Evolutionary conservation across 2,329 filamentous ascomycete species (phyloP), one percentile per base, ranked within the genome.

Genomic region (Penicillium freii): DNA sequence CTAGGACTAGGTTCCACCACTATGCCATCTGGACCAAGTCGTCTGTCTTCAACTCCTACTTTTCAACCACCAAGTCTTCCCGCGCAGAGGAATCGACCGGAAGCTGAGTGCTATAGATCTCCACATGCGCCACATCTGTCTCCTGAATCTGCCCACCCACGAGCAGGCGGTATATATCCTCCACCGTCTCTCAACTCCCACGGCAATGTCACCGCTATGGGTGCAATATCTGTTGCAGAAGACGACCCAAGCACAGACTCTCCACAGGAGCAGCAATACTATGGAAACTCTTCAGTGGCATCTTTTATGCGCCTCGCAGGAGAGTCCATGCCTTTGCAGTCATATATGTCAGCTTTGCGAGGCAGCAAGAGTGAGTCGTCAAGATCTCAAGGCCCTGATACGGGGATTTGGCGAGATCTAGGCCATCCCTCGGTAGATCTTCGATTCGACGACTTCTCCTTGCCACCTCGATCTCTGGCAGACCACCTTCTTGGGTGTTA

Each of bases 401-500:
- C 38, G 15, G 59, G 54, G 13, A 55, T 58, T 21, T 61, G 47
- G 54, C 59, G 56, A 46, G 52, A 58, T 58, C 19, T 46, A 44
- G 55, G 52, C 60, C 48, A 55, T 57, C 44, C 51, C 54, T 56
- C 48, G 11, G 51, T 60, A 6, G 62, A 58, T 15, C 65, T 66
- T 42, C 56, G 61, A 34, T 62, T 69, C 11, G 67, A 71, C 19
- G 69, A 75, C 11, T 77, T 75, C 38, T 57, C 65, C 1, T 66
- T 80, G 0, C 78, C 78, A 0, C 75, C 78, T 1, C 73, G 78
- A 1, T 57, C 67, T 2, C 56, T 80, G 7, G 75, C 76, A 36
- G 77, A 80, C 58, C 72, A 77, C 38, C 66, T 80, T 1, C 40
- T 80, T 3, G 59, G 71, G 5, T 68, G 69, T 17, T 81, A 75